Conservation (phyloP, 805 yeast species). For the Candida krabiensis region DNA sequence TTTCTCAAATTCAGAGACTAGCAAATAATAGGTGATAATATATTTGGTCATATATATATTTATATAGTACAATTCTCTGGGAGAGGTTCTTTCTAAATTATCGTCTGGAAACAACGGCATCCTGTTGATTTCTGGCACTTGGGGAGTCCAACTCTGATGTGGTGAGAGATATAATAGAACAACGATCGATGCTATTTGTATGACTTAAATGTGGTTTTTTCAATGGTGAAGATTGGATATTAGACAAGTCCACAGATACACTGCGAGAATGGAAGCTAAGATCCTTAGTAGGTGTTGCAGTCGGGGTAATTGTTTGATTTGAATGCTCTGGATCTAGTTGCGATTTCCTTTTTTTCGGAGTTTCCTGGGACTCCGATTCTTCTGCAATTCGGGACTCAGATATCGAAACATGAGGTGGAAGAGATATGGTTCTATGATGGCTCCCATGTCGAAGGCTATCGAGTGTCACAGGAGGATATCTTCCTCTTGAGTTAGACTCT, state of each 20-base stretch:
- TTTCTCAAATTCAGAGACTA: too few species aligned
- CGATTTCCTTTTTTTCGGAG: constrained; percentile 16
- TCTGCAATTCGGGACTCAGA: constrained; percentile 33
- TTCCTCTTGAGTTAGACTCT: constrained; percentile 25
- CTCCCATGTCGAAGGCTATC: constrained; percentile 26
- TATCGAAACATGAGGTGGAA: constrained; percentile 38
- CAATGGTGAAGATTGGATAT: background rate
- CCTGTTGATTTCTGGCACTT: too few species aligned
- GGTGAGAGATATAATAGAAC: too few species aligned
- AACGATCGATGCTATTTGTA: too few species aligned
- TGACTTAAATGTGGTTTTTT: too few species aligned
- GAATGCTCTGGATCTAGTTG: background rate
- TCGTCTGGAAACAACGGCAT: too few species aligned
- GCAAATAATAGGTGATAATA: constrained; percentile 7
- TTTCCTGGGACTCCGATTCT: constrained; percentile 4
- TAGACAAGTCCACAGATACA: background rate
- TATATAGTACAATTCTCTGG: too few species aligned
- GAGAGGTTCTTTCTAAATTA: too few species aligned
- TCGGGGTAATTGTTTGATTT: background rate
- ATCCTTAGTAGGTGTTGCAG: constrained; percentile 1
- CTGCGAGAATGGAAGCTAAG: background rate
- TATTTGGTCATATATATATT: too few species aligned
- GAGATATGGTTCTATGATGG: constrained; percentile 41
- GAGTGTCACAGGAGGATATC: constrained; percentile 25
- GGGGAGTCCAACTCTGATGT: too few species aligned